Evolutionary conservation across 176 grass and related monocot genomes (phyloP).

Genomic region (Poa pratensis): DNA sequence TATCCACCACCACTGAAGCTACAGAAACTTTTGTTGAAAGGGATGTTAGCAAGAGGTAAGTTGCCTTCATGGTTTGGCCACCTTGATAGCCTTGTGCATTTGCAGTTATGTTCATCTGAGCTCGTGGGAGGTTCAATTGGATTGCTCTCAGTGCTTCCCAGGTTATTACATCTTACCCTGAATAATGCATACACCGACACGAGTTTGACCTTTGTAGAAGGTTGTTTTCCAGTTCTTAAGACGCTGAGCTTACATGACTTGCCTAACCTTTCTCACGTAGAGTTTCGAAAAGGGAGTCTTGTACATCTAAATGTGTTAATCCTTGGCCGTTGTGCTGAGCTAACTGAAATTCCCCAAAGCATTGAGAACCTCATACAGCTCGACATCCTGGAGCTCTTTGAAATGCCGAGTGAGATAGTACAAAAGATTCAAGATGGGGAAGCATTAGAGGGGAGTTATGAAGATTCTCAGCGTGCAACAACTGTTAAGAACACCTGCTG

Average conservation of each 20-base stretch:
- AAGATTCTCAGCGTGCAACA: background rate
- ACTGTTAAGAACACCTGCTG: constrained; percentile 11
- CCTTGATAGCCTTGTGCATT: constrained; percentile 38
- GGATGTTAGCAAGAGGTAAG: constrained; percentile 36
- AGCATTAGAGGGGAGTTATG: background rate
- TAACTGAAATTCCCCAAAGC: constrained; percentile 42
- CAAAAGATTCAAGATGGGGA: background rate
- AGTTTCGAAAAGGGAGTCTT: constrained; percentile 45
- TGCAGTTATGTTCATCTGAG: constrained; percentile 41
- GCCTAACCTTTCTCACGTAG: constrained; percentile 35
- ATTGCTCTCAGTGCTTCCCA: constrained; percentile 38
- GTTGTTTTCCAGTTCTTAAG: constrained; percentile 25
- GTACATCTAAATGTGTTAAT: background rate
- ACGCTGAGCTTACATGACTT: constrained; percentile 38
- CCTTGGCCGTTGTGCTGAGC: constrained; percentile 32
- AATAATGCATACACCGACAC: constrained; percentile 36
- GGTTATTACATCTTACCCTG: constrained; percentile 45
- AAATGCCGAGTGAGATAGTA: constrained; percentile 44
- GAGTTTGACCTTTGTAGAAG: constrained; percentile 30
- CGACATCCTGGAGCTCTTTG: constrained; percentile 36
- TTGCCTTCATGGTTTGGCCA: constrained; percentile 44
- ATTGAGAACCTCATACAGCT: constrained; percentile 46
- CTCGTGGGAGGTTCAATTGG: constrained; percentile 37
- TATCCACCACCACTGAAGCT: constrained; percentile 41
- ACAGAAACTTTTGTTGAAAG: constrained; percentile 38